phyloP scores from a whole-genome alignment of 2,329 filamentous ascomycete species.

The Huntiella abstrusa region DNA sequence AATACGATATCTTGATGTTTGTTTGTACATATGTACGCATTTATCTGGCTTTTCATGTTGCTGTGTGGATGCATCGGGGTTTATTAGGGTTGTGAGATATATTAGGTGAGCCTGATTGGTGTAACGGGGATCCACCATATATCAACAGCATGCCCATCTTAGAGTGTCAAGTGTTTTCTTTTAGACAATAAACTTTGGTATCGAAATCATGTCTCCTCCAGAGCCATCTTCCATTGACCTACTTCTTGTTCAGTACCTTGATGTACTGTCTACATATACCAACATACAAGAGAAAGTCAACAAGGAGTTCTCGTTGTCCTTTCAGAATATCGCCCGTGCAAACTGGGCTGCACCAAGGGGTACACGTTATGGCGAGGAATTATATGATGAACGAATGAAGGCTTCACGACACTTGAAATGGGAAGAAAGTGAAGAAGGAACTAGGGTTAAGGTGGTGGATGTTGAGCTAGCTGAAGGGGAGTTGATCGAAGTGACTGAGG shows the following conservation, averaged over 20 bases:
- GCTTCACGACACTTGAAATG: slow-evolving; percentile 28
- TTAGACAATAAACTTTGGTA: neutral
- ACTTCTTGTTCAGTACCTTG: slow-evolving; percentile 46
- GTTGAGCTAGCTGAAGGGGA: slow-evolving; percentile 8
- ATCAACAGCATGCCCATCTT: neutral
- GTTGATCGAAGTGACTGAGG: slow-evolving; percentile 11
- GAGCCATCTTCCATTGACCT: slow-evolving; percentile 30
- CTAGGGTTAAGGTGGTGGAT: neutral
- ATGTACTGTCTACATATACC: slow-evolving; percentile 48
- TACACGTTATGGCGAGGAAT: slow-evolving; percentile 46
- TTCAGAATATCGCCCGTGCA: slow-evolving; percentile 47
- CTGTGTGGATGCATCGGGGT: too few relatives aligned
- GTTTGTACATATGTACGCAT: too few relatives aligned
- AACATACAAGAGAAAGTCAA: slow-evolving; percentile 35
- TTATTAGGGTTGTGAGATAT: too few relatives aligned
- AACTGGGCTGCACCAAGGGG: slow-evolving; percentile 52
- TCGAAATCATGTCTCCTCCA: slow-evolving; percentile 13
- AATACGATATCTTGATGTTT: too few relatives aligned
- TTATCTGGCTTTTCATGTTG: too few relatives aligned
- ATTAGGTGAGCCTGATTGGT: too few relatives aligned
- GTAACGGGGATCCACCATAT: neutral
- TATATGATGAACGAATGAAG: slow-evolving; percentile 58
- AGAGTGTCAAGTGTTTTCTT: neutral
- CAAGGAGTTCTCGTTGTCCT: slow-evolving; percentile 34
- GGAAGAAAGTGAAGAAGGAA: neutral